Conservation (phyloP, 495 filamentous ascomycete species). For the Penicillium flavigenum region DNA sequence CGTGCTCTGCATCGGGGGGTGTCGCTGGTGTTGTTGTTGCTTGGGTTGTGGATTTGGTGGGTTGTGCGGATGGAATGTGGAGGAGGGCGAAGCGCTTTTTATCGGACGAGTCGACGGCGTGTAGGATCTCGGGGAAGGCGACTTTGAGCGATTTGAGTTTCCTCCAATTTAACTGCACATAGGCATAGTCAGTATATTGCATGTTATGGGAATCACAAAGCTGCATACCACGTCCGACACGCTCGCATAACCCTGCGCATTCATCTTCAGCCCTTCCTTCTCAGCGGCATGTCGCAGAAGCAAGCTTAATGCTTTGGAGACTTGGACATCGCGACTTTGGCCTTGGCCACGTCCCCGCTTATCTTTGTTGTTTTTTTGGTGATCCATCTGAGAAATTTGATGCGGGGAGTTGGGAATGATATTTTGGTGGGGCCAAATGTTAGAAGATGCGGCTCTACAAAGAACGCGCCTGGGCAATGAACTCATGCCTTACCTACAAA, state of each 20-base stretch:
- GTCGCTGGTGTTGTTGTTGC: conserved; percentile 18
- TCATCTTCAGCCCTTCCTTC: conserved; percentile 72
- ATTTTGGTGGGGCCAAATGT: conserved; percentile 1
- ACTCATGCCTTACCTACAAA: no score
- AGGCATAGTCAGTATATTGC: background rate
- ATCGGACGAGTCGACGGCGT: conserved; percentile 71
- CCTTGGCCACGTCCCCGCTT: conserved; percentile 20
- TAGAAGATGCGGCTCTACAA: background rate
- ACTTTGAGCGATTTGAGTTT: conserved; percentile 66
- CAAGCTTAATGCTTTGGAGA: conserved; percentile 79
- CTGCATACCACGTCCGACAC: conserved; percentile 71
- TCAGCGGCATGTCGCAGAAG: conserved; percentile 82
- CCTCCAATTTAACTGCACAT: conserved; percentile 62
- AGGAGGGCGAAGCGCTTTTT: conserved; percentile 84
- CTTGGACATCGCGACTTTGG: conserved; percentile 55
- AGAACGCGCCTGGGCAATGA: no score
- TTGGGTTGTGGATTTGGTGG: conserved; percentile 19
- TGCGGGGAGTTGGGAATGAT: conserved; percentile 2
- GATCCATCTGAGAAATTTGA: background rate
- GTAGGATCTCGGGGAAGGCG: conserved; percentile 69
- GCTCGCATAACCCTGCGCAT: conserved; percentile 75
- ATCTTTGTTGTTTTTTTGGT: conserved; percentile 7
- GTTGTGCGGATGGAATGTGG: conserved; percentile 38
- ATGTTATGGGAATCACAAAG: background rate
- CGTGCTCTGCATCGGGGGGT: conserved; percentile 16